Evolutionary conservation across 441 rosid genomes (phyloP).

Genomic region (Adansonia madagascariensis): DNA sequence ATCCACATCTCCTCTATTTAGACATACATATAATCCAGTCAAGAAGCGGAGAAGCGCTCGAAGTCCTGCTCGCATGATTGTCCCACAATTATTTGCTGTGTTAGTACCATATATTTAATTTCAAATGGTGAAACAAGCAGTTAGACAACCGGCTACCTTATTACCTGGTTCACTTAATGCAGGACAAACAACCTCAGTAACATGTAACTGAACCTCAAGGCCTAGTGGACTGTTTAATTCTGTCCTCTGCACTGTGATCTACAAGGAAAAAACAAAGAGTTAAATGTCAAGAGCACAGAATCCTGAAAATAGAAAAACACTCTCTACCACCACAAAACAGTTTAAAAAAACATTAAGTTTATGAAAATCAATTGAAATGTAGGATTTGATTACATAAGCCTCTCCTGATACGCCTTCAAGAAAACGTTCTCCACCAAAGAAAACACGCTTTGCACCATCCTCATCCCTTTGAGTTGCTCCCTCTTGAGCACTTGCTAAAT

Average conservation of each 20-base stretch:
- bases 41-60: slow-evolving; percentile 97
- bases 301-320: slow-evolving; percentile 10
- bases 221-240: slow-evolving; percentile 91
- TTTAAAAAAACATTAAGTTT: slow-evolving; percentile 28
- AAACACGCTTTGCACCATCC: slow-evolving; percentile 97
- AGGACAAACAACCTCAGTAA: slow-evolving; percentile 96
- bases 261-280: slow-evolving; percentile 35
- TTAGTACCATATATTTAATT: slow-evolving; percentile 16
- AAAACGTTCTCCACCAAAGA: slow-evolving; percentile 99
- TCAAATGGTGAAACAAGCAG: slow-evolving; percentile 9
- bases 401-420: slow-evolving; percentile 95
- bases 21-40: slow-evolving; percentile 91
- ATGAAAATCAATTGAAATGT: slow-evolving; percentile 32
- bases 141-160: slow-evolving; percentile 16
- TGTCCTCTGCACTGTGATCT: slow-evolving; percentile 97
- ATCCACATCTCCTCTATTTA: slow-evolving; percentile 94
- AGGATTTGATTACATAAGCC: slow-evolving; percentile 73
- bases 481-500: slow-evolving; percentile 69
- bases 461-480: slow-evolving; percentile 76
- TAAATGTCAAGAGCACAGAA: slow-evolving; percentile 26
- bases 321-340: slow-evolving; percentile 21
- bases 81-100: slow-evolving; percentile 17
- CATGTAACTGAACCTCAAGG: slow-evolving; percentile 95
- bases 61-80: slow-evolving; percentile 62
- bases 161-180: slow-evolving; percentile 98